Percentiles rank a stretch among this genome's conserved stretches.
Conservation (phyloP, 768 basidiomycete species). For the Lenzites betulinus region DNA sequence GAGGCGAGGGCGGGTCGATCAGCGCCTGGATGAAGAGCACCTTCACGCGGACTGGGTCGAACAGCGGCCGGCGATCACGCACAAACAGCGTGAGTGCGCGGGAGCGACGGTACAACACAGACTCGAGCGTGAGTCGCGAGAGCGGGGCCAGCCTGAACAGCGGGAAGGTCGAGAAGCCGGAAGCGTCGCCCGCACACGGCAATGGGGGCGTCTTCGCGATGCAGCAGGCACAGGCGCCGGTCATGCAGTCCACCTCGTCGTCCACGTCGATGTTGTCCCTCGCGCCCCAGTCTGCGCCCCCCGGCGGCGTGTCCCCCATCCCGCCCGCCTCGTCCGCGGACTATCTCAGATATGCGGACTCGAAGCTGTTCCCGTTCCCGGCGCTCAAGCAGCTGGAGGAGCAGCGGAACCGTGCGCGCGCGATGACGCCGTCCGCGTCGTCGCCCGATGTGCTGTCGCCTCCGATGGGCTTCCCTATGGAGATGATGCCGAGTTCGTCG, state of each 20-base stretch:
- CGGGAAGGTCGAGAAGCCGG: constrained; percentile 57
- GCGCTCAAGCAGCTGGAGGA: constrained; percentile 81
- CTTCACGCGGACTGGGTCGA: constrained; percentile 65
- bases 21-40: constrained; percentile 69
- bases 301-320: constrained; percentile 72
- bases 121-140: constrained; percentile 74
- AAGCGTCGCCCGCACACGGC: constrained; percentile 1
- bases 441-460: constrained; percentile 50
- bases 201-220: constrained; percentile 29
- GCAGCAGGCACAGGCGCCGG: constrained; percentile 42
- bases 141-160: constrained; percentile 73
- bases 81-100: constrained; percentile 74
- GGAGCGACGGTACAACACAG: constrained; percentile 66
- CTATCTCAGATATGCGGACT: constrained; percentile 68
- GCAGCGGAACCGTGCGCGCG: constrained; percentile 61
- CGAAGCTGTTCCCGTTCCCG: constrained; percentile 90
- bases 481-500: constrained; percentile 42
- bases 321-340: constrained; percentile 74
- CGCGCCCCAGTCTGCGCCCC: constrained; percentile 48
- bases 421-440: constrained; percentile 49
- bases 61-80: constrained; percentile 72
- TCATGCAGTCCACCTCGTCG: constrained; percentile 65
- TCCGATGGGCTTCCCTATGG: constrained; percentile 45
- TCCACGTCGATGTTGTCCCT: constrained; percentile 65
- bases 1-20: constrained; percentile 50